Conservation (phyloP, 116 monocot species). For the Papilionanthe hybrid region DNA sequence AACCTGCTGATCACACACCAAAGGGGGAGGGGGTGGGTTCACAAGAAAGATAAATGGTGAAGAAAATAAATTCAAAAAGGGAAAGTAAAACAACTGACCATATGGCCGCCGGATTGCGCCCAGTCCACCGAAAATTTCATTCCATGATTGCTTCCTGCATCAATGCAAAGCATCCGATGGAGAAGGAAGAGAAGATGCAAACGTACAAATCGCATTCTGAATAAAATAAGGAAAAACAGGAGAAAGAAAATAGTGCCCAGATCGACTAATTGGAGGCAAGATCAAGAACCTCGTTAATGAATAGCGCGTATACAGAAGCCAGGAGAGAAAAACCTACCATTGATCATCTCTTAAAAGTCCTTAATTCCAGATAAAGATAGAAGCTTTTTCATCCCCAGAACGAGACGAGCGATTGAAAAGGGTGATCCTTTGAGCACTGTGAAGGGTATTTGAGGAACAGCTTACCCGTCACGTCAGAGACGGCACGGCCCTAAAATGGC, state of each 20-base stretch:
- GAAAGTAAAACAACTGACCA: background rate
- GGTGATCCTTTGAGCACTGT: background rate
- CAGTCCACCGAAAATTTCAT: background rate
- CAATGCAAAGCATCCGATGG: background rate
- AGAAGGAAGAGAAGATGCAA: background rate
- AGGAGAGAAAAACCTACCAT: background rate
- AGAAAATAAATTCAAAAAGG: background rate
- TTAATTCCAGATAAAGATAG: background rate
- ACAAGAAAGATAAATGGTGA: background rate
- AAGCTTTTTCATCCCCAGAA: background rate
- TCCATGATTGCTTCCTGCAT: background rate
- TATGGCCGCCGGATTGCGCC: background rate
- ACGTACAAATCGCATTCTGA: background rate
- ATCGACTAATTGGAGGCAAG: background rate
- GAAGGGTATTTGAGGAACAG: background rate
- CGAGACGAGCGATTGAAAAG: background rate
- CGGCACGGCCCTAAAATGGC: background rate
- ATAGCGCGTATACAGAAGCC: background rate
- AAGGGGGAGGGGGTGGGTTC: too few species aligned
- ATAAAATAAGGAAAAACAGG: background rate
- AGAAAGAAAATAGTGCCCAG: background rate
- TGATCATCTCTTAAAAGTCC: background rate
- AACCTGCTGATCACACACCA: background rate
- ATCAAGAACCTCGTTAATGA: background rate
- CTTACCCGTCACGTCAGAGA: background rate